Percentiles rank a stretch among this genome's conserved stretches.
phyloP scores from a whole-genome alignment of 768 basidiomycete species.

The Butyriboletus loyo region DNA sequence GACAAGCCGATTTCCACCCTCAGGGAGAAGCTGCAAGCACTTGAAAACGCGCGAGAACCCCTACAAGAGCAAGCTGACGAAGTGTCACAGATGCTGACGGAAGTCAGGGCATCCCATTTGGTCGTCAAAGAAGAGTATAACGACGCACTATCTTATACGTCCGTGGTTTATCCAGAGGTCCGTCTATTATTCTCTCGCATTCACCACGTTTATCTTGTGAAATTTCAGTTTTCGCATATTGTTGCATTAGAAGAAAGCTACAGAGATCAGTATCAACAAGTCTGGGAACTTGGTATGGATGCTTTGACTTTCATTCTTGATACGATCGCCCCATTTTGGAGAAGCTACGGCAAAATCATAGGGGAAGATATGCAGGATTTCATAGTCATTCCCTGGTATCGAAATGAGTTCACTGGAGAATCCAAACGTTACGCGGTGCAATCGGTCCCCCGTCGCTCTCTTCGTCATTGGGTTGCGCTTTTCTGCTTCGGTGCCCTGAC shows the following conservation, averaged over 20 bases:
- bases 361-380: conserved; percentile 78
- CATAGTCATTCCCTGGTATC: conserved; percentile 77
- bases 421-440: conserved; percentile 60
- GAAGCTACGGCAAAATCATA: conserved; percentile 78
- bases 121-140: conserved; percentile 66
- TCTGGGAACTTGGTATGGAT: conserved; percentile 82
- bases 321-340: conserved; percentile 76
- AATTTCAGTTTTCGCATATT: conserved; percentile 60
- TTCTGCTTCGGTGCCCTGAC: conserved; percentile 48
- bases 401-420: conserved; percentile 83
- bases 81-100: conserved; percentile 46
- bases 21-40: conserved; percentile 43
- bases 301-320: conserved; percentile 73
- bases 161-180: conserved; percentile 79
- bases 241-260: conserved; percentile 75
- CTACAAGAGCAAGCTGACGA: conserved; percentile 47
- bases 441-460: conserved; percentile 57
- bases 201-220: conserved; percentile 3
- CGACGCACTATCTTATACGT: conserved; percentile 60
- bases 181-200: conserved; percentile 8
- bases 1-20: conserved; percentile 54
- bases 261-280: conserved; percentile 72
- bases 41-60: conserved; percentile 46
- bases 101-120: conserved; percentile 54
- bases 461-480: conserved; percentile 67